phyloP scores from a whole-genome alignment of 768 basidiomycete genomes.

The Tricholoma terreum region DNA sequence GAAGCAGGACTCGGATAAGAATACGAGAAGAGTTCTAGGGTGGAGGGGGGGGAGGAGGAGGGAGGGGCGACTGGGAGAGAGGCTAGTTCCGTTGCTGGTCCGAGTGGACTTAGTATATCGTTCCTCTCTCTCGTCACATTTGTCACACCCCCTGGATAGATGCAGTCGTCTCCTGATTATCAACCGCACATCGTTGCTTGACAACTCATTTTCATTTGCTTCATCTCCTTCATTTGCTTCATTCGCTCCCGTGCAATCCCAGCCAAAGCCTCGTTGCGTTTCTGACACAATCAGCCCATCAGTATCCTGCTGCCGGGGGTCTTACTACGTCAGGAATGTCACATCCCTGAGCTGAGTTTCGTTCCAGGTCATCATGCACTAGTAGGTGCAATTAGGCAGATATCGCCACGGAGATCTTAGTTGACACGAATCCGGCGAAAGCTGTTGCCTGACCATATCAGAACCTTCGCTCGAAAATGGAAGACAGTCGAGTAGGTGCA shows the following conservation, averaged over 20 bases:
- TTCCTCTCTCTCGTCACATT: neutral
- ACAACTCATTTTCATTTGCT: conserved; percentile 6
- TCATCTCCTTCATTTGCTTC: conserved; percentile 10
- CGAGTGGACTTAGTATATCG: neutral
- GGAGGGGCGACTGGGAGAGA: neutral
- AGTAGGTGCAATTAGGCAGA: neutral
- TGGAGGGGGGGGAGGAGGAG: neutral
- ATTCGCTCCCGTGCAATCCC: conserved; percentile 2
- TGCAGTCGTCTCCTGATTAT: neutral
- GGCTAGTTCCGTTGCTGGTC: neutral
- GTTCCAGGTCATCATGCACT: neutral
- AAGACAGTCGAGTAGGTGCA: neutral
- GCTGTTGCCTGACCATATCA: neutral
- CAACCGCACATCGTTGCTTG: neutral
- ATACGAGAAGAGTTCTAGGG: too few relatives aligned
- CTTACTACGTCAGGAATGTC: neutral
- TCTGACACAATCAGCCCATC: conserved; percentile 9
- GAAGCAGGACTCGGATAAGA: too few relatives aligned
- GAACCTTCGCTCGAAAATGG: neutral
- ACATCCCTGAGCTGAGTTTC: neutral
- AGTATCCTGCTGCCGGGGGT: neutral
- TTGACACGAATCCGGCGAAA: neutral
- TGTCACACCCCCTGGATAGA: neutral
- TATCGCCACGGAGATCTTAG: neutral
- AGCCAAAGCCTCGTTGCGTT: conserved; percentile 11